phyloP scores from a whole-genome alignment of 2,329 filamentous ascomycete species.

The Colletotrichum limetticola region DNA sequence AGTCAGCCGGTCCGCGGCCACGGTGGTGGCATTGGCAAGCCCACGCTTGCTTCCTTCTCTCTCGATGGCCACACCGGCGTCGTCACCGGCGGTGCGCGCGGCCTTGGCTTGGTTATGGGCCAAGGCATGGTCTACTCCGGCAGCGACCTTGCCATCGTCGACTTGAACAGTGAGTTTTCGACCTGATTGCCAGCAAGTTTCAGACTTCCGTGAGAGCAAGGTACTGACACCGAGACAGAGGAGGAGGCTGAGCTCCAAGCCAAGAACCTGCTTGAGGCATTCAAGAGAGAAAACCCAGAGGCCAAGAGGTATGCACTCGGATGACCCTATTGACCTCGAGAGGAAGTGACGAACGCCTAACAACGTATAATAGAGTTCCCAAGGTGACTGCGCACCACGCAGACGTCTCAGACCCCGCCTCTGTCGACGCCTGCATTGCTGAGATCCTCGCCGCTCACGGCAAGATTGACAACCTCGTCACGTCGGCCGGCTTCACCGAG shows the following conservation, averaged over 20 bases:
- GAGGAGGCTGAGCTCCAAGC: conserved; percentile 87
- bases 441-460: conserved; percentile 78
- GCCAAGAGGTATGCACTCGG: conserved; percentile 66
- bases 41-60: conserved; percentile 87
- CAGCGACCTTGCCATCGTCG: conserved; percentile 89
- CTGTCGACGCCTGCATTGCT: conserved; percentile 78
- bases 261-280: conserved; percentile 76
- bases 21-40: conserved; percentile 84
- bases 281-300: conserved; percentile 82
- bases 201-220: not conserved
- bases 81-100: conserved; percentile 90
- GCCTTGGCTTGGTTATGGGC: conserved; percentile 90
- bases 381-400: conserved; percentile 90
- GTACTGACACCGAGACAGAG: conserved; percentile 13
- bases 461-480: conserved; percentile 91
- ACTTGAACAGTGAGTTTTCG: conserved; percentile 81
- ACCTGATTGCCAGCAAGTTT: not conserved
- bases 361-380: conserved; percentile 67
- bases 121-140: conserved; percentile 91
- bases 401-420: conserved; percentile 84
- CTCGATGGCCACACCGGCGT: conserved; percentile 85
- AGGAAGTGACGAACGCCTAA: not conserved
- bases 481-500: conserved; percentile 96
- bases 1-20: conserved; percentile 78
- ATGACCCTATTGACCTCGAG: not conserved